Conservation (phyloP, 495 filamentous ascomycete species). For the Chaetomium fimeti region DNA sequence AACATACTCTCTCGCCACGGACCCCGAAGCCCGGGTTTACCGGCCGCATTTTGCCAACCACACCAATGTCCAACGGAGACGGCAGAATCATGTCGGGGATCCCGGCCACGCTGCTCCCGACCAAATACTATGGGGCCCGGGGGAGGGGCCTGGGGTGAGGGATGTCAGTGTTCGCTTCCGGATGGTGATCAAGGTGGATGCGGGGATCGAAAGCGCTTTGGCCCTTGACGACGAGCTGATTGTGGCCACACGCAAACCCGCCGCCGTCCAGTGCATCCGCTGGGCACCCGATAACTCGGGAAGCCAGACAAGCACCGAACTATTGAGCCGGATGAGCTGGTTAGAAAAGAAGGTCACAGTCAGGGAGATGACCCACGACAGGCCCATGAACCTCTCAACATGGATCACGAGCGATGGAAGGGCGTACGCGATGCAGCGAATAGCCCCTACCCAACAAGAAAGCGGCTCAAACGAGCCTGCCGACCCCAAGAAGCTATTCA, state of each 20-base stretch:
- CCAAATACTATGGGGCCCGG: conserved; percentile 59
- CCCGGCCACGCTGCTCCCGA: conserved; percentile 53
- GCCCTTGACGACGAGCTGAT: conserved; percentile 92
- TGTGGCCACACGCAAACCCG: conserved; percentile 88
- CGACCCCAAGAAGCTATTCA: conserved; percentile 68
- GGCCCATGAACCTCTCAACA: conserved; percentile 92
- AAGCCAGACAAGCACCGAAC: conserved; percentile 84
- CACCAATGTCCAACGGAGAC: conserved; percentile 63
- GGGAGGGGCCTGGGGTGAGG: conserved; percentile 74
- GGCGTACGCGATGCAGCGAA: conserved; percentile 87
- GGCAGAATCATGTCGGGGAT: conserved; percentile 68
- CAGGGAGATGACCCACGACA: conserved; percentile 88
- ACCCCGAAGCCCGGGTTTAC: conserved; percentile 79
- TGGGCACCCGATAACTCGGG: conserved; percentile 83
- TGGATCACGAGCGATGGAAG: conserved; percentile 91
- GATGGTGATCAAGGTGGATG: conserved; percentile 98
- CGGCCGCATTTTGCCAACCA: conserved; percentile 69
- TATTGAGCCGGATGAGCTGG: conserved; percentile 84
- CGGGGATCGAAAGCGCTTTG: conserved; percentile 82
- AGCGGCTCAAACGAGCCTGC: conserved; percentile 32
- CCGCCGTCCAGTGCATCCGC: conserved; percentile 91
- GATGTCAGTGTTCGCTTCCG: conserved; percentile 89
- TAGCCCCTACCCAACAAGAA: conserved; percentile 27
- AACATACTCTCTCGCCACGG: conserved; percentile 88
- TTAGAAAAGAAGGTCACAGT: conserved; percentile 72